Evolutionary conservation across 2,329 filamentous ascomycete species (phyloP).

Genomic region (Fusarium compactum): DNA sequence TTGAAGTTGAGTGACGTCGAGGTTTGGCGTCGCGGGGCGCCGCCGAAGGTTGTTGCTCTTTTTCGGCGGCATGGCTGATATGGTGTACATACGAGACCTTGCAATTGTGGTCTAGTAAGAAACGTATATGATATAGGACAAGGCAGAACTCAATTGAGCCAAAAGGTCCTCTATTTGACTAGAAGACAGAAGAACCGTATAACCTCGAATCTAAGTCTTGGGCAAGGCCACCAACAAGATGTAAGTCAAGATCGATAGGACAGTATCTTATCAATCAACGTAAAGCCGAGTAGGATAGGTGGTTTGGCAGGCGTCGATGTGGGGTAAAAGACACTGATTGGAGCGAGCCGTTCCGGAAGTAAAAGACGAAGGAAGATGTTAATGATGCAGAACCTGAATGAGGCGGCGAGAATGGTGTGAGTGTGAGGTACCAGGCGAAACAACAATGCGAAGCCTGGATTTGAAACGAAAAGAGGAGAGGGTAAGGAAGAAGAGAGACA

Average conservation of each 20-base stretch:
- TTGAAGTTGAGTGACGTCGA: conserved; percentile 49
- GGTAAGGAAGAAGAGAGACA: conserved; percentile 39
- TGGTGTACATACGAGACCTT: conserved; percentile 11
- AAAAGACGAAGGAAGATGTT: conserved; percentile 11
- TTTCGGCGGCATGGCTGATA: conserved; percentile 48
- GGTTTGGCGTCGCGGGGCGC: conserved; percentile 58
- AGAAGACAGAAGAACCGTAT: not conserved
- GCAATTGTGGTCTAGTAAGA: conserved; percentile 25
- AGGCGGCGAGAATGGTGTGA: conserved; percentile 25
- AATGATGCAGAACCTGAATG: conserved; percentile 19
- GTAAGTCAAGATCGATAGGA: conserved; percentile 1
- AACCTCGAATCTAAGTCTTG: not conserved
- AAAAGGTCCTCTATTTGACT: not conserved
- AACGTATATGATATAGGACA: conserved; percentile 44
- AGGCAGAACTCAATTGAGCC: conserved; percentile 12
- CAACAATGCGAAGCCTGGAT: conserved; percentile 16
- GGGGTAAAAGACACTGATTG: conserved; percentile 42
- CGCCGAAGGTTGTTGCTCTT: conserved; percentile 49
- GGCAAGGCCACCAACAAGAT: conserved; percentile 22
- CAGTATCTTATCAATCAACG: conserved; percentile 48
- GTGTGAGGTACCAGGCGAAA: conserved; percentile 30
- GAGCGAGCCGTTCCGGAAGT: conserved; percentile 33
- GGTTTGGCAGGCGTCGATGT: conserved; percentile 45
- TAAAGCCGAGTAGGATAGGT: conserved; percentile 2
- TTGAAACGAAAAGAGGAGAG: conserved; percentile 21